A percentile compares a stretch with the other conserved stretches of the same genome.
Evolutionary conservation across 441 rosid genomes (phyloP).

Genomic region (Populus trichocarpa): DNA sequence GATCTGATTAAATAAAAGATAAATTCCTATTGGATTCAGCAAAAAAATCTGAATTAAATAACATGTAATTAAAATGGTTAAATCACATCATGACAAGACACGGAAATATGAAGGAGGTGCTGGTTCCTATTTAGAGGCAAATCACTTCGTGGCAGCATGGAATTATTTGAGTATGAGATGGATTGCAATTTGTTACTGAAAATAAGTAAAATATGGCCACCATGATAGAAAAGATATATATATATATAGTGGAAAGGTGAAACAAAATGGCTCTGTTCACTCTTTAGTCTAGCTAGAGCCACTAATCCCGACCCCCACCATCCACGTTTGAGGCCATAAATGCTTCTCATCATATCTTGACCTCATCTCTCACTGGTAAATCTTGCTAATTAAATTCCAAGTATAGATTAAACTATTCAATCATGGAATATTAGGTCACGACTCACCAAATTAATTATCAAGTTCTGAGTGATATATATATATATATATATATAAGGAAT

Average conservation of each 20-base stretch:
- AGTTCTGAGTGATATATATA: neutral
- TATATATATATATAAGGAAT: neutral
- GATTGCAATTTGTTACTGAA: conserved; percentile 29
- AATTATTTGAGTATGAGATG: conserved; percentile 20
- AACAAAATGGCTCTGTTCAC: neutral
- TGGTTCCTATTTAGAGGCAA: neutral
- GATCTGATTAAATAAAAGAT: neutral
- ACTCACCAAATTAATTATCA: neutral
- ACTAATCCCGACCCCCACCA: conserved; percentile 5
- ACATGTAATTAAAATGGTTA: neutral
- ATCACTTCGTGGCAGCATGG: neutral
- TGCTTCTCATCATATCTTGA: neutral
- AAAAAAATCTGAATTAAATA: too few species aligned
- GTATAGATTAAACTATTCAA: conserved; percentile 3
- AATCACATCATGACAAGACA: neutral
- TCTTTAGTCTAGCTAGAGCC: conserved; percentile 19
- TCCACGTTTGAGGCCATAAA: conserved; percentile 16
- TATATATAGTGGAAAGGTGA: neutral
- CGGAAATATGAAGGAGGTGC: neutral
- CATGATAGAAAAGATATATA: too few species aligned
- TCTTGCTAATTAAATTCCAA: neutral
- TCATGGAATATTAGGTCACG: neutral
- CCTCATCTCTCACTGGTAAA: conserved; percentile 2
- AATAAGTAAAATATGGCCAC: neutral
- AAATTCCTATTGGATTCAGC: neutral